Conservation (phyloP, 148 eudicot genomes). For the Pouteria glomerata region DNA sequence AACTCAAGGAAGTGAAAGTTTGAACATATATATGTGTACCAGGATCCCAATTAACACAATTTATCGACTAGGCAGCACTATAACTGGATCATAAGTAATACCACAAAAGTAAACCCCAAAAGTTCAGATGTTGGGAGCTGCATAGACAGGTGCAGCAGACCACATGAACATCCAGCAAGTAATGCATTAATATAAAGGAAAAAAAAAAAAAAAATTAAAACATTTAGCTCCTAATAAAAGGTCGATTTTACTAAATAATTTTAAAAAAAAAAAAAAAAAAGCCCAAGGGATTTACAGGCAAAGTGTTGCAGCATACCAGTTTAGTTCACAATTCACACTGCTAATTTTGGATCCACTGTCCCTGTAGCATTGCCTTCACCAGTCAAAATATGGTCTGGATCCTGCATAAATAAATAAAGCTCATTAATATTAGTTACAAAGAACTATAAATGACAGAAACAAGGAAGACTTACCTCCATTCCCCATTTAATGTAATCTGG, state of each 20-base stretch:
- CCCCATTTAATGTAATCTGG: constrained; percentile 99
- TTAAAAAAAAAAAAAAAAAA: no score
- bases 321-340: constrained; percentile 26
- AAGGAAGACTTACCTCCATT: constrained; percentile 67
- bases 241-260: no score
- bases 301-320: constrained; percentile 12
- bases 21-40: not conserved
- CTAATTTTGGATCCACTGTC: constrained; percentile 59
- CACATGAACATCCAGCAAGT: not conserved
- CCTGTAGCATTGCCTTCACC: constrained; percentile 80
- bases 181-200: not conserved
- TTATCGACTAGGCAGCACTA: not conserved
- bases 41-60: not conserved
- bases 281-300: not conserved
- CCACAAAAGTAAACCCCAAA: not conserved
- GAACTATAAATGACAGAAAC: not conserved
- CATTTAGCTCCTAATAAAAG: not conserved
- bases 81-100: not conserved
- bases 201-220: no score
- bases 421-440: not conserved
- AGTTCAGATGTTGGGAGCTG: not conserved
- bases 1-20: not conserved
- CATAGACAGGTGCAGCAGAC: not conserved
- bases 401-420: constrained; percentile 37
- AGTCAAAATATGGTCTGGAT: constrained; percentile 60